Conservation (phyloP, 2,329 filamentous ascomycete species). For the Neobulgaria alba region DNA sequence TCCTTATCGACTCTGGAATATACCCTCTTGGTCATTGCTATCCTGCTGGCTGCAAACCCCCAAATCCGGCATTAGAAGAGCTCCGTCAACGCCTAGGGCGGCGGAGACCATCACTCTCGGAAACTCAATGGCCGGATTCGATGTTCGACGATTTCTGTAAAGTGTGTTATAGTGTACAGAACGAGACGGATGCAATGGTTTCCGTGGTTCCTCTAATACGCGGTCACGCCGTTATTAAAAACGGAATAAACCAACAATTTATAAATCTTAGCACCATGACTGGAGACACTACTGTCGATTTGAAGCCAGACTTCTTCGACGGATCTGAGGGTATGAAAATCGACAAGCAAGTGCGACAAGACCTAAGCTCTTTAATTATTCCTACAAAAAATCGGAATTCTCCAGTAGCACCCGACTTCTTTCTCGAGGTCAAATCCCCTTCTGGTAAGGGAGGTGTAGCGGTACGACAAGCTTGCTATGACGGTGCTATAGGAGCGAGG, state of each 20-base stretch:
- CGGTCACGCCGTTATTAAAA: not conserved
- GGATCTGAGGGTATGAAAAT: conserved; percentile 13
- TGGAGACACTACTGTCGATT: not conserved
- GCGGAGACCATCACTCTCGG: too few relatives aligned
- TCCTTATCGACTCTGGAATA: conserved; percentile 29
- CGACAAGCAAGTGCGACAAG: conserved; percentile 2
- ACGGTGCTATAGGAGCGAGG: conserved; percentile 30
- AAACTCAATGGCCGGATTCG: too few relatives aligned
- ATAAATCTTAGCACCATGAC: not conserved
- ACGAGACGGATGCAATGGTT: not conserved
- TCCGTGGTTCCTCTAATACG: not conserved
- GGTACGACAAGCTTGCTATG: conserved; percentile 30
- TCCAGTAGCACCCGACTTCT: conserved; percentile 34
- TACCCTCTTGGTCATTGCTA: not conserved
- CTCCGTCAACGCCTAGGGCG: too few relatives aligned
- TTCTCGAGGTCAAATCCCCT: conserved; percentile 33
- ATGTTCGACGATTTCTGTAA: too few relatives aligned
- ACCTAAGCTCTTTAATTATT: conserved; percentile 24
- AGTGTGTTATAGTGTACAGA: too few relatives aligned
- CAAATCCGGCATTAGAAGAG: not conserved
- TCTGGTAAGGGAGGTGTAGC: conserved; percentile 26
- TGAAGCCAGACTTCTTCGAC: not conserved
- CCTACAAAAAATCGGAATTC: conserved; percentile 22
- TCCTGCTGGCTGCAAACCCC: not conserved
- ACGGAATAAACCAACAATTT: not conserved